Percentiles rank a stretch among this genome's conserved stretches.
Conservation (phyloP, 1,139 yeast genomes). For the Scheffersomyces illinoinensis region DNA sequence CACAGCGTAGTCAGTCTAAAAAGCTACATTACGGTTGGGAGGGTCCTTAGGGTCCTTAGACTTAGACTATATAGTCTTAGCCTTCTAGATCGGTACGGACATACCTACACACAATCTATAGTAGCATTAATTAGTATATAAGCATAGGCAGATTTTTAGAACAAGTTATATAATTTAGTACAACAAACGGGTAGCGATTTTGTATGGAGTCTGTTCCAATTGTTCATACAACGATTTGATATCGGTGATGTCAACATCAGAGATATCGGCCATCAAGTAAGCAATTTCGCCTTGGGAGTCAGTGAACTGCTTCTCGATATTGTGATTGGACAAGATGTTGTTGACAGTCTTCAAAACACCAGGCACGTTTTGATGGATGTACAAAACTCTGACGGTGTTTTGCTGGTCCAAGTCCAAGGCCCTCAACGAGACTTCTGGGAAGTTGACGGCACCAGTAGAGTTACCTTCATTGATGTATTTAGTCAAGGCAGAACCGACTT, state of each 20-base stretch:
- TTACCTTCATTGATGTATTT: conserved; percentile 96
- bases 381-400: conserved; percentile 87
- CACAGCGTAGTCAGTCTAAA: too few relatives aligned
- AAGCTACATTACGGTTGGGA: too few relatives aligned
- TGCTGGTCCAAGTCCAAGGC: conserved; percentile 87
- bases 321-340: conserved; percentile 91
- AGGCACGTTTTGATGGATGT: conserved; percentile 97
- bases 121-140: neutral
- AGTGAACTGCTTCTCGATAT: conserved; percentile 95
- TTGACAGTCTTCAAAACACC: conserved; percentile 98
- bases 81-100: neutral
- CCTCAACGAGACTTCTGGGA: conserved; percentile 97
- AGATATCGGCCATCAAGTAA: conserved; percentile 95
- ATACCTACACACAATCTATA: neutral
- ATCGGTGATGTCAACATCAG: conserved; percentile 79
- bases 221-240: conserved; percentile 84
- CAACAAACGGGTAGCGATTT: conserved; percentile 86
- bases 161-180: conserved; percentile 45
- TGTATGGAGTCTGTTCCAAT: conserved; percentile 87
- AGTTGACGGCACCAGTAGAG: conserved; percentile 95
- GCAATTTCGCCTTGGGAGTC: conserved; percentile 97
- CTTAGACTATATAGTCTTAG: neutral
- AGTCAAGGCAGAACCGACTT: conserved; percentile 82
- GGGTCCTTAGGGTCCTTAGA: too few relatives aligned
- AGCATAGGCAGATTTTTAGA: neutral